phyloP scores from a whole-genome alignment of 2,329 filamentous ascomycete genomes.

The Calonectria multiphialidica region DNA sequence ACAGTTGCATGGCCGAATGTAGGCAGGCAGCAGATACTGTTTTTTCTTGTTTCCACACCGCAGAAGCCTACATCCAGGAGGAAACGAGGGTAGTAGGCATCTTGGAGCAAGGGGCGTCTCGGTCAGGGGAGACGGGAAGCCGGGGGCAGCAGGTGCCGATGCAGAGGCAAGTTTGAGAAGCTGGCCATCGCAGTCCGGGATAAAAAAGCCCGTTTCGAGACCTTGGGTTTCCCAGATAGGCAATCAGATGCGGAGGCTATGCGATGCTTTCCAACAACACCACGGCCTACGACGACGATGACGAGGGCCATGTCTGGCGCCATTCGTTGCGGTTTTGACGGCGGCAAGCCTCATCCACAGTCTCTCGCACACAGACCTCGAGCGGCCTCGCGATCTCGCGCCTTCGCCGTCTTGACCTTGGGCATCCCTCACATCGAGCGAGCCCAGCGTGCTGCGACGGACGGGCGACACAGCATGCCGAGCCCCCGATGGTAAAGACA shows the following conservation, averaged over 20 bases:
- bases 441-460: not conserved
- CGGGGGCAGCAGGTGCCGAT: not conserved
- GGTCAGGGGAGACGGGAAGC: not conserved
- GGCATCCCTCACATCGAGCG: not conserved
- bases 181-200: not conserved
- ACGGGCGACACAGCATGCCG: not conserved
- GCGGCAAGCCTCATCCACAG: not conserved
- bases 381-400: too few species aligned
- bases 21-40: not conserved
- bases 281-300: not conserved
- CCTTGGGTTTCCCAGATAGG: not conserved
- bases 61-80: not conserved
- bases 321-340: not conserved
- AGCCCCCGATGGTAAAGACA: not conserved
- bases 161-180: not conserved
- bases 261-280: not conserved
- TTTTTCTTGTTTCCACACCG: constrained; percentile 3
- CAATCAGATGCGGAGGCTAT: not conserved
- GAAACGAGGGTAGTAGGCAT: not conserved
- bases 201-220: constrained; percentile 1
- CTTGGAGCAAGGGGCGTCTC: not conserved
- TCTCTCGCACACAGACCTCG: not conserved
- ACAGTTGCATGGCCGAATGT: not conserved
- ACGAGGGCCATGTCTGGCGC: not conserved
- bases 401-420: not conserved